Conservation (phyloP, 768 basidiomycete species). For the Royoungia palumana region DNA sequence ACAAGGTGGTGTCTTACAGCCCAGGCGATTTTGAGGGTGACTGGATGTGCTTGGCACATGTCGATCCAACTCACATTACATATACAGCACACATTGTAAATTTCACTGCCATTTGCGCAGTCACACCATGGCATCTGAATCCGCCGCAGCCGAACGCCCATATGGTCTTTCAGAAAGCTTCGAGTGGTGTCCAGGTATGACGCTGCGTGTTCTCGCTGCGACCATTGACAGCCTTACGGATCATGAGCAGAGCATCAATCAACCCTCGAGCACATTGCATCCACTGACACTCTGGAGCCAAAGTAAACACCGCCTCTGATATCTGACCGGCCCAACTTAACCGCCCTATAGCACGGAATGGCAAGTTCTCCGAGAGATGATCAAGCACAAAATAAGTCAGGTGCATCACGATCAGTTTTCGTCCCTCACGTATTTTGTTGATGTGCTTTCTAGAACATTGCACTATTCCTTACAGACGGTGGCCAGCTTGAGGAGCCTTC, state of each 20-base stretch:
- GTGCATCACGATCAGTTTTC: constrained; percentile 34
- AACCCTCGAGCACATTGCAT: constrained; percentile 58
- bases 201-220: background rate
- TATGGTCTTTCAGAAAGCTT: constrained; percentile 29
- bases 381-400: constrained; percentile 69
- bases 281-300: constrained; percentile 62
- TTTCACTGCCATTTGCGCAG: background rate
- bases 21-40: background rate
- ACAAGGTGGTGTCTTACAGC: background rate
- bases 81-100: no score
- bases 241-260: constrained; percentile 51
- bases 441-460: constrained; percentile 42
- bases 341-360: constrained; percentile 56
- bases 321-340: constrained; percentile 12
- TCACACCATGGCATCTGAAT: constrained; percentile 16
- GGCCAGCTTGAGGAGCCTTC: constrained; percentile 40
- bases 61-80: no score
- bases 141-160: constrained; percentile 3
- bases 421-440: background rate
- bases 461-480: constrained; percentile 42
- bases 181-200: constrained; percentile 53
- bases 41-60: no score
- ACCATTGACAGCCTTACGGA: background rate
- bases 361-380: constrained; percentile 61
- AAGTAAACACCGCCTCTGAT: constrained; percentile 20